phyloP scores from a whole-genome alignment of 1,284 basidiomycete species.

The Ceratobasidium papillatum region DNA sequence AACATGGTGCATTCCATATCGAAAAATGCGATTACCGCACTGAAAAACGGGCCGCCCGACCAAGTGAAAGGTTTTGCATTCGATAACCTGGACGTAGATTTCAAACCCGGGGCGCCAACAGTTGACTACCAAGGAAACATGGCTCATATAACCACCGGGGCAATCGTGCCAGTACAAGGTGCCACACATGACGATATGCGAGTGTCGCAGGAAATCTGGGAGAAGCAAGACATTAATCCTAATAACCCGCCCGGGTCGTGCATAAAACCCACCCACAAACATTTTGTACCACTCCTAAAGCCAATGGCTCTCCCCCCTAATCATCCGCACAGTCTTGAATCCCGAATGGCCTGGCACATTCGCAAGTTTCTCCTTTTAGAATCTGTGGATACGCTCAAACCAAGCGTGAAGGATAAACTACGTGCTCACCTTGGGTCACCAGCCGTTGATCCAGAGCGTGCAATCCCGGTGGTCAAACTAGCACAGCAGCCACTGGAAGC shows the following conservation, averaged over 20 bases:
- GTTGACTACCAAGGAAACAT: slow-evolving; percentile 8
- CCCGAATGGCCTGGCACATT: slow-evolving; percentile 14
- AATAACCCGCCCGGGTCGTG: background rate
- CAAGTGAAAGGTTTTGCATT: background rate
- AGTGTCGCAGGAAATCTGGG: slow-evolving; percentile 12
- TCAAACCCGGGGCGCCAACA: too few relatives aligned
- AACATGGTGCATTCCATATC: background rate
- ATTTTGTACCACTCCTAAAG: background rate
- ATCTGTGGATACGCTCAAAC: slow-evolving; percentile 45
- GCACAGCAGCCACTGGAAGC: slow-evolving; percentile 48
- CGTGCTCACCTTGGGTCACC: slow-evolving; percentile 44
- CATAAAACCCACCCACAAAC: background rate
- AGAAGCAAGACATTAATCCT: background rate
- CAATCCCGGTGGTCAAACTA: slow-evolving; percentile 43
- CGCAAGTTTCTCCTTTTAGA: background rate
- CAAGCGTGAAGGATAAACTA: slow-evolving; percentile 48
- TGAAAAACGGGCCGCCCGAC: background rate
- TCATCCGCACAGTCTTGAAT: slow-evolving; percentile 5
- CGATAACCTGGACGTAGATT: too few relatives aligned
- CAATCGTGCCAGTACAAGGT: slow-evolving; percentile 1
- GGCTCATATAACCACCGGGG: slow-evolving; percentile 37
- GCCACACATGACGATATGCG: slow-evolving; percentile 8
- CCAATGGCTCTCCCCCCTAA: slow-evolving; percentile 27
- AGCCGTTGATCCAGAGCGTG: background rate
- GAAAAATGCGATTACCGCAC: background rate